phyloP scores from a whole-genome alignment of 179 eudicot genomes.

The Gypsophila paniculata region DNA sequence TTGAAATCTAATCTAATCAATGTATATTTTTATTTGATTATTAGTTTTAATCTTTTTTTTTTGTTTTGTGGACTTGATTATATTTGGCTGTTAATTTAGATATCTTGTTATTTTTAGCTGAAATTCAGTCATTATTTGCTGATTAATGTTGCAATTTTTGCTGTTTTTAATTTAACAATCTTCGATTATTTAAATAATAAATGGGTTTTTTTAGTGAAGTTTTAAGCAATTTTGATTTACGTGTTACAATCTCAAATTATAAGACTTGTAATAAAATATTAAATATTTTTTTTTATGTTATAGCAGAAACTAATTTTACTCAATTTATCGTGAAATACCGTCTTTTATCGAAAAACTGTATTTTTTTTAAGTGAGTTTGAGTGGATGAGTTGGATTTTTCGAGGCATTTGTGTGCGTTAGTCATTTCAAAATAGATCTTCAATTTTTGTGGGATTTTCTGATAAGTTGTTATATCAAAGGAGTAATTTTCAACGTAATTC shows the following conservation, averaged over 20 bases:
- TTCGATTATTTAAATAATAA: not conserved
- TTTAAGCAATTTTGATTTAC: no score
- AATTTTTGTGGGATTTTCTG: constrained; percentile 20
- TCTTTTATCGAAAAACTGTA: no score
- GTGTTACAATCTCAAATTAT: no score
- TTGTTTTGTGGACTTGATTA: no score
- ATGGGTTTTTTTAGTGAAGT: not conserved
- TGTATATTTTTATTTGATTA: not conserved
- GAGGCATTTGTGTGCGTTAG: constrained; percentile 13
- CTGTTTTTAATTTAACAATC: not conserved
- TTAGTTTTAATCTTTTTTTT: not conserved
- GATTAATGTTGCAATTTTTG: not conserved
- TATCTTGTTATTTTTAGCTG: not conserved
- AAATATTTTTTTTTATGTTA: no score
- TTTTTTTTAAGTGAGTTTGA: not conserved
- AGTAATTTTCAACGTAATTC: not conserved
- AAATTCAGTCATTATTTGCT: not conserved
- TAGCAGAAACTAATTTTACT: no score
- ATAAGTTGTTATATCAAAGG: constrained; percentile 5
- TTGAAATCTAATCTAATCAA: not conserved
- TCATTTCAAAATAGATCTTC: constrained; percentile 29
- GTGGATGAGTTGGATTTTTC: constrained; percentile 23
- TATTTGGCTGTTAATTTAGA: not conserved
- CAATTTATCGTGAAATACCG: no score
- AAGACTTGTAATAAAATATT: no score